Evolutionary conservation across 2,329 filamentous ascomycete genomes (phyloP).

Genomic region (Aspergillus japonicus): DNA sequence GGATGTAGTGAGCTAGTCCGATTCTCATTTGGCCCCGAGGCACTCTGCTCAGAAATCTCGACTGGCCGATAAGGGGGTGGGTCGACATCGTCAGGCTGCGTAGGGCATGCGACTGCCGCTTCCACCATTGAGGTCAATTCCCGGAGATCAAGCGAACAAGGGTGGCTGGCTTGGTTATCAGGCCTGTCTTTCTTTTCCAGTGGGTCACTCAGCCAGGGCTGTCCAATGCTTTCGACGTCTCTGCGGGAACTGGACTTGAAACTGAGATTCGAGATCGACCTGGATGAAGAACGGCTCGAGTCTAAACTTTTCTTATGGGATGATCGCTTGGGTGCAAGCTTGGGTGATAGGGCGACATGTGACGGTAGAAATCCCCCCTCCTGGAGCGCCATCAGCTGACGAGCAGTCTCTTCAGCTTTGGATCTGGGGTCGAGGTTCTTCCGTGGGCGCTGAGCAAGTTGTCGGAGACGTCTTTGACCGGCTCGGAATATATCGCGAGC

Average conservation of each 20-base stretch:
- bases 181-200: slow-evolving; percentile 17
- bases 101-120: slow-evolving; percentile 29
- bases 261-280: slow-evolving; percentile 16
- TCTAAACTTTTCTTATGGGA: slow-evolving; percentile 25
- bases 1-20: background rate
- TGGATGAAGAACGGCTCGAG: slow-evolving; percentile 16
- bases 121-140: slow-evolving; percentile 37
- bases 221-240: slow-evolving; percentile 40
- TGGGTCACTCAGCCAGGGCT: slow-evolving; percentile 37
- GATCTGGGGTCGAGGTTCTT: slow-evolving; percentile 24
- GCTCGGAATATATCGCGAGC: slow-evolving; percentile 30
- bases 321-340: slow-evolving; percentile 10
- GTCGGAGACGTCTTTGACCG: slow-evolving; percentile 37
- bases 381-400: slow-evolving; percentile 31
- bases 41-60: background rate
- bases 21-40: background rate
- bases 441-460: slow-evolving; percentile 34
- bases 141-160: slow-evolving; percentile 32
- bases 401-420: slow-evolving; percentile 27
- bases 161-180: slow-evolving; percentile 18
- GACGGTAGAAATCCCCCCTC: slow-evolving; percentile 31
- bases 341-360: slow-evolving; percentile 9
- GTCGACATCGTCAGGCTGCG: slow-evolving; percentile 22
- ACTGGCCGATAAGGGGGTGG: slow-evolving; percentile 22
- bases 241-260: slow-evolving; percentile 32